Evolutionary conservation across 192 early-diverging fungal genomes (phyloP).

Genomic region (Rhizoclosmatium globosum): DNA sequence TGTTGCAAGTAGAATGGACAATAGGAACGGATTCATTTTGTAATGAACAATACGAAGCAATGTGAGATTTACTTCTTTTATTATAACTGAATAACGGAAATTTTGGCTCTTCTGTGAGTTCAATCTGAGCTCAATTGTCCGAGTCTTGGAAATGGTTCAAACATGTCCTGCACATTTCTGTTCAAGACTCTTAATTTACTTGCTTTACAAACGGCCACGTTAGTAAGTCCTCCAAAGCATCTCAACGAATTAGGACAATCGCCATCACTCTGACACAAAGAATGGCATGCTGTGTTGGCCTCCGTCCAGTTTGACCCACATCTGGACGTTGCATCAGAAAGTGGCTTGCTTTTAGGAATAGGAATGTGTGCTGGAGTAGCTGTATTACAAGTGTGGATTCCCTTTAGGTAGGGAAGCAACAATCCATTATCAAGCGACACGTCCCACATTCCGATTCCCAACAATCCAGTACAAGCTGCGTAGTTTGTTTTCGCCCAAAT

Average conservation of each 20-base stretch:
- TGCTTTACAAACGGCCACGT: too few relatives aligned
- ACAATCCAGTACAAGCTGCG: conserved; percentile 59
- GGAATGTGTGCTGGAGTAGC: neutral
- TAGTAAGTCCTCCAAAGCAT: too few relatives aligned
- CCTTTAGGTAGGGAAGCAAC: neutral
- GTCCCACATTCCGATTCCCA: neutral
- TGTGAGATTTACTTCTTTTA: too few relatives aligned
- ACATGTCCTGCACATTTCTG: too few relatives aligned
- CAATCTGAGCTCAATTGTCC: too few relatives aligned
- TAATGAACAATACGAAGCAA: too few relatives aligned
- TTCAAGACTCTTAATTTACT: too few relatives aligned
- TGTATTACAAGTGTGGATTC: neutral
- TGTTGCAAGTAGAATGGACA: too few relatives aligned
- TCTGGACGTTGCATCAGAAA: neutral
- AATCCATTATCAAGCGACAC: neutral
- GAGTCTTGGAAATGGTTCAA: too few relatives aligned
- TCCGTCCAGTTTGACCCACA: neutral
- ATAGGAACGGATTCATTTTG: too few relatives aligned
- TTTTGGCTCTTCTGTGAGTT: too few relatives aligned
- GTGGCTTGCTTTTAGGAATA: neutral
- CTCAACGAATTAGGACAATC: neutral
- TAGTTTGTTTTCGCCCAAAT: conserved; percentile 66
- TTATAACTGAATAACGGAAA: too few relatives aligned
- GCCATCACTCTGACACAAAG: neutral
- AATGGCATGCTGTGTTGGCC: neutral